Conservation (phyloP, 352 stramenopile genomes). For the Pythium dissotocum region DNA sequence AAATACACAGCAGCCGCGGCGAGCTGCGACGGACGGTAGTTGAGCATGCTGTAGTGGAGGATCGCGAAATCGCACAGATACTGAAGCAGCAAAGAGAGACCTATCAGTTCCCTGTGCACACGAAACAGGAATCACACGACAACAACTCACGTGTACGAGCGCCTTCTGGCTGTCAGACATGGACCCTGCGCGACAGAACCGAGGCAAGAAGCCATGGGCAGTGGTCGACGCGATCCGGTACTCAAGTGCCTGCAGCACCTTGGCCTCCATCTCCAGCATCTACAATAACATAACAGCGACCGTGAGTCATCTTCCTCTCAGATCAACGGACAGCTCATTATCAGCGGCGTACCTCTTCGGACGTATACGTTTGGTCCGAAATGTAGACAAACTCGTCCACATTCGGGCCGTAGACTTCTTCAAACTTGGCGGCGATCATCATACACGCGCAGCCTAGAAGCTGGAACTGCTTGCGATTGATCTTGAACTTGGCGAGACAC, state of each 20-base stretch:
- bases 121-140: neutral
- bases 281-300: constrained; percentile 16
- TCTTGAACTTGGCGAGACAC: constrained; percentile 77
- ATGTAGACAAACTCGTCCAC: constrained; percentile 97
- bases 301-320: neutral
- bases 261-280: constrained; percentile 85
- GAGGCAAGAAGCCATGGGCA: constrained; percentile 71
- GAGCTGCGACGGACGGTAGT: constrained; percentile 71
- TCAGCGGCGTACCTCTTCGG: constrained; percentile 54
- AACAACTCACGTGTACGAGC: constrained; percentile 54
- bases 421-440: constrained; percentile 96
- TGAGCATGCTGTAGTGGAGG: constrained; percentile 73
- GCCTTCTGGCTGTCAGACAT: constrained; percentile 53
- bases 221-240: constrained; percentile 79
- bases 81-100: constrained; percentile 29
- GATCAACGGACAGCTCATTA: neutral
- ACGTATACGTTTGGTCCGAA: constrained; percentile 94
- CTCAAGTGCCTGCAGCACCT: constrained; percentile 72
- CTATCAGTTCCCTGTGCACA: constrained; percentile 2
- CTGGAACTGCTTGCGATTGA: constrained; percentile 93
- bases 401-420: constrained; percentile 95
- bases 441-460: constrained; percentile 95
- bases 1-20: constrained; percentile 77
- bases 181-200: constrained; percentile 61
- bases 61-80: constrained; percentile 76